These are phyloP conservation scores for Debaryomyces castellii DNA, from an alignment of 805 yeast species.

Conservation along the genomic window DNA sequence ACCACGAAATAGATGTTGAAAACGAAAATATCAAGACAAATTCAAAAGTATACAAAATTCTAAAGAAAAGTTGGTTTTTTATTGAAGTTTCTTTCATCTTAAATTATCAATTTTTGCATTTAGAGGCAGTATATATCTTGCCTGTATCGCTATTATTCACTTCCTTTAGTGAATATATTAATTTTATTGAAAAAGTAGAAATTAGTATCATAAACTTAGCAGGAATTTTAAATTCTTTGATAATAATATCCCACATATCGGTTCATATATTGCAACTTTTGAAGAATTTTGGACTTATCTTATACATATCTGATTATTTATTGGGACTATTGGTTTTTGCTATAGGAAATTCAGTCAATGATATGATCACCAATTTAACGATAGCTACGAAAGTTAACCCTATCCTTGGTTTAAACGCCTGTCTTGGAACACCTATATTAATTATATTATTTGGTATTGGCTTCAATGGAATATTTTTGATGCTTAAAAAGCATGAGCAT, in stretches of 20 bases:
- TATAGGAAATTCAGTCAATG: constrained; percentile 52
- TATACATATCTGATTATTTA: constrained; percentile 45
- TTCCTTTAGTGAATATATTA: neutral
- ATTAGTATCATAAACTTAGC: constrained; percentile 9
- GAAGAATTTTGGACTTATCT: constrained; percentile 45
- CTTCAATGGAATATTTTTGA: constrained; percentile 33
- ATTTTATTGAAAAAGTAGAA: neutral
- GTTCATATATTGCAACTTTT: constrained; percentile 25
- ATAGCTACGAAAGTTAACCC: constrained; percentile 40
- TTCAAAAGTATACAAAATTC: neutral
- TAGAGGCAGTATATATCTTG: constrained; percentile 8
- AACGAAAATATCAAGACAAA: neutral
- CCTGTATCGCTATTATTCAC: constrained; percentile 6
- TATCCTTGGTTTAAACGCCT: constrained; percentile 46
- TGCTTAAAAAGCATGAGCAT: constrained; percentile 5
- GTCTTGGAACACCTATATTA: constrained; percentile 54
- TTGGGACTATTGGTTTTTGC: constrained; percentile 51
- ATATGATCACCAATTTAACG: constrained; percentile 50
- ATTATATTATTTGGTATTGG: constrained; percentile 53
- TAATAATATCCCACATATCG: constrained; percentile 27
- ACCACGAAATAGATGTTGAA: constrained; percentile 1
- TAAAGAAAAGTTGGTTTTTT: constrained; percentile 13
- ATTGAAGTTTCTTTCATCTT: constrained; percentile 17
- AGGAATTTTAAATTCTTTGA: constrained; percentile 24
- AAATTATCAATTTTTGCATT: constrained; percentile 15